Base-by-base conservation (phyloP, 768 basidiomycete species). In the Mycena haematopus region DNA sequence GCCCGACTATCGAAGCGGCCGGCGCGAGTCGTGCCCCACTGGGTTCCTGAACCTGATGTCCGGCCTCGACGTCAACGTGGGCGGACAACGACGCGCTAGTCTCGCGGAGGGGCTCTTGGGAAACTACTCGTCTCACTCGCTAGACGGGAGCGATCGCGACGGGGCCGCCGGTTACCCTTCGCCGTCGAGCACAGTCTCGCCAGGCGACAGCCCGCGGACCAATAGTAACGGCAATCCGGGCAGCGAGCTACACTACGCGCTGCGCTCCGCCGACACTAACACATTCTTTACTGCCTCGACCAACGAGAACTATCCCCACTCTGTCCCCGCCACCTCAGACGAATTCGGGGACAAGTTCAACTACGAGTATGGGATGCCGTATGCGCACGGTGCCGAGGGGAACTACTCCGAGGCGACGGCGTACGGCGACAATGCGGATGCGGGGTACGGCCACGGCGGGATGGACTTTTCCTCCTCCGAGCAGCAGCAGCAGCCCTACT, bases 1-100 rank as follows among this genome's bases (percentile, higher is more conserved):
- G 75, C 59, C 62, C 46, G 60, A 73, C 38, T 55, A 63, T 21
- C 71, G 74, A 14, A 60, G 44, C 52, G 35, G 35, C 49, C 76
- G 81, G 58, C 73, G 75, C 45, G 76, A 76, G 65, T 82, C 82
- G 17, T 82, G 79, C 60, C 68, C 75, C 21, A 77, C 77, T 22
- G 77, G 75, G 33, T 82, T 82, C 63, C 62, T 80, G 21, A 73
- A 76, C 33, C 70, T 81, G 61, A 77, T 82, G 76, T 79, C 79
- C 1, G 74, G 73, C 27, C 76, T 84, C 35, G 80, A 78, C 66
- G 78, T 82, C 46, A 73, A 65, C 56, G 78, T 82, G 40, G 73
- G 65, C 54, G 72, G 74, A 29, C 58, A 72, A 31, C 71, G 66
- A 36, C 66, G 66, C 42, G 66, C 66, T 13, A 67, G 66, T 24